These are phyloP conservation scores for Cardamine resedifolia DNA, from an alignment of 345 rosid genomes.

Conservation along the genomic window DNA sequence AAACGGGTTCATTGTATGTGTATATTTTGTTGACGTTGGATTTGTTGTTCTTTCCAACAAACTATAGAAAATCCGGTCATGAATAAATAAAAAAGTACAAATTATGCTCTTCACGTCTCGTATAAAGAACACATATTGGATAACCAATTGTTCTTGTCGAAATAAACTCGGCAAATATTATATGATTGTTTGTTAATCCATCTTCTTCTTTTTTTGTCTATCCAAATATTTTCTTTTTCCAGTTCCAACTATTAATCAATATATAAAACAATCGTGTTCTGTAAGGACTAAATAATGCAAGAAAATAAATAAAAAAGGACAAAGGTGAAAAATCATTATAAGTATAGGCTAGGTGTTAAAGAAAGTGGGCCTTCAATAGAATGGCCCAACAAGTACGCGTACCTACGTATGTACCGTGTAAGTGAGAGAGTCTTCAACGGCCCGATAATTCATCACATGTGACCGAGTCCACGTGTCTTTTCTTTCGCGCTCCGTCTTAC, in stretches of 20 bases:
- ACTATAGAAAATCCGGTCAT: conserved; percentile 5
- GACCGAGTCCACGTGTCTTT: conserved; percentile 13
- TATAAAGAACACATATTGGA: not conserved
- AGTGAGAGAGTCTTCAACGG: conserved; percentile 17
- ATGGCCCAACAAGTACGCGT: conserved; percentile 22
- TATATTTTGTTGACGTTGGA: not conserved
- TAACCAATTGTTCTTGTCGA: not conserved
- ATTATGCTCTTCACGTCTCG: conserved; percentile 8
- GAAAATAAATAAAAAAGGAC: not conserved
- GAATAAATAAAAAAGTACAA: not conserved
- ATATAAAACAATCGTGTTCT: not conserved
- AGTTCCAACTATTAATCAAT: not conserved
- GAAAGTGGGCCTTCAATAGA: conserved; percentile 14
- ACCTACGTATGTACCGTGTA: not conserved
- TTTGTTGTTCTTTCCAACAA: conserved; percentile 4
- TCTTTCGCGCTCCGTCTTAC: conserved; percentile 2
- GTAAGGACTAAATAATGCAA: not conserved
- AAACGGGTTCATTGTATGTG: not conserved
- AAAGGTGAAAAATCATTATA: not conserved
- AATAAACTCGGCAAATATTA: not conserved
- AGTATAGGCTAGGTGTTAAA: not conserved
- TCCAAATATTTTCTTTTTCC: not conserved
- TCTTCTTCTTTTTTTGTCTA: not conserved
- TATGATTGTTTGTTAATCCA: not conserved
- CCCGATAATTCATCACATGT: not conserved